phyloP scores from a whole-genome alignment of 805 yeast species.

The Blastobotrys mokoenaii region DNA sequence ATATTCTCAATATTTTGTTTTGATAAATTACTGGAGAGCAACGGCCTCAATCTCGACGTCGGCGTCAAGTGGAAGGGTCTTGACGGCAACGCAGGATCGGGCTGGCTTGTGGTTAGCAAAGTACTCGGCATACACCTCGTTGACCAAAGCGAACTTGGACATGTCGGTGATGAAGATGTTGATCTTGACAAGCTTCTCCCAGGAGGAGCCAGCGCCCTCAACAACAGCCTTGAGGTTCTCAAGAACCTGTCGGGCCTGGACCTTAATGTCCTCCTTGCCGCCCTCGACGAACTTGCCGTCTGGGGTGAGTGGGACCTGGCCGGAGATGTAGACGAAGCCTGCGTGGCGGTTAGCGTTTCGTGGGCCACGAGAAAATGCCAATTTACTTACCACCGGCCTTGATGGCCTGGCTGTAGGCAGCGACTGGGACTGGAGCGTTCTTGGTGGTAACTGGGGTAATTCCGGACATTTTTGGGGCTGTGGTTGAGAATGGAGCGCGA shows the following conservation, averaged over 20 bases:
- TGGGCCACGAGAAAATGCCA: constrained; percentile 11
- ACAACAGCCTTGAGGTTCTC: constrained; percentile 48
- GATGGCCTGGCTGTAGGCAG: constrained; percentile 92
- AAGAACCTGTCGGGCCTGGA: constrained; percentile 33
- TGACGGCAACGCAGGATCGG: constrained; percentile 95
- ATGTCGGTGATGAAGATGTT: constrained; percentile 89
- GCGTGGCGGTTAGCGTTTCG: neutral
- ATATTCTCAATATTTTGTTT: too few species aligned
- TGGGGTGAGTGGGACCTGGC: constrained; percentile 87
- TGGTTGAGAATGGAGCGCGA: neutral
- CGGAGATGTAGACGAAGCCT: constrained; percentile 84
- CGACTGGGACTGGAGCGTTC: constrained; percentile 91
- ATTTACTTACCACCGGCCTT: constrained; percentile 55
- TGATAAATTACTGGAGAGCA: constrained; percentile 61
- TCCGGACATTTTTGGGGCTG: constrained; percentile 5
- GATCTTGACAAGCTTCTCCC: constrained; percentile 78
- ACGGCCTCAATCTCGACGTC: constrained; percentile 86
- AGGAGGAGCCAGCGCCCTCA: constrained; percentile 75
- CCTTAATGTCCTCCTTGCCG: constrained; percentile 54
- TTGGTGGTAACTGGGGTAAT: constrained; percentile 14
- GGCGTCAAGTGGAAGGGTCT: constrained; percentile 79
- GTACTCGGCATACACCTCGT: constrained; percentile 62
- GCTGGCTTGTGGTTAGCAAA: constrained; percentile 53
- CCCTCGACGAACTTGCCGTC: constrained; percentile 73
- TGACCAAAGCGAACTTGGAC: constrained; percentile 75